These are phyloP conservation scores for Sporobolomyces roseus DNA, from an alignment of 768 basidiomycete genomes.

Conservation along the genomic window DNA sequence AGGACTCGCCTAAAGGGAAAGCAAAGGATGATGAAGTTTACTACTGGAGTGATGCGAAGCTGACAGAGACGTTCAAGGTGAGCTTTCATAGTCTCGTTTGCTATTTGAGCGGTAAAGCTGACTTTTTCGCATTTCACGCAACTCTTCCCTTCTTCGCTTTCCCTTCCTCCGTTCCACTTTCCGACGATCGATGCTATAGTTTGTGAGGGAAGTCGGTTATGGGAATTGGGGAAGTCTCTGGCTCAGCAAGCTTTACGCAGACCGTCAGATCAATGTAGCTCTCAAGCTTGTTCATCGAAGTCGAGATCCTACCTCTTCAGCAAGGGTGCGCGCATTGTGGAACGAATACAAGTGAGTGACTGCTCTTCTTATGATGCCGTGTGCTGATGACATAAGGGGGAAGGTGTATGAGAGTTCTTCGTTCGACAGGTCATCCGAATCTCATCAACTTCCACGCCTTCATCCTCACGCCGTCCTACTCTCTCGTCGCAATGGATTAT, in stretches of 20 bases:
- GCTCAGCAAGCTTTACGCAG: conserved; percentile 47
- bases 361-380: background rate
- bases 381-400: too few relatives aligned
- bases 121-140: too few relatives aligned
- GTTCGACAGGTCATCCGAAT: conserved; percentile 79
- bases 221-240: conserved; percentile 74
- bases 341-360: conserved; percentile 44
- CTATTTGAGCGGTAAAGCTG: too few relatives aligned
- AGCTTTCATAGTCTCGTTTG: background rate
- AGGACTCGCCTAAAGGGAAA: background rate
- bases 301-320: conserved; percentile 77
- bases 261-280: conserved; percentile 25
- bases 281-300: conserved; percentile 87
- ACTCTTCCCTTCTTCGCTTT: too few relatives aligned
- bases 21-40: background rate
- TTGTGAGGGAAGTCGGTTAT: conserved; percentile 60
- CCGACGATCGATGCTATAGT: conserved; percentile 39
- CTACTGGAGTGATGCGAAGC: background rate
- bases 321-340: conserved; percentile 81
- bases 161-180: too few relatives aligned
- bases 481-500: conserved; percentile 63
- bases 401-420: conserved; percentile 74
- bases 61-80: conserved; percentile 31
- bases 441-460: conserved; percentile 91
- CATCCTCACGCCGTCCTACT: conserved; percentile 38